Base-by-base conservation (phyloP, 495 filamentous ascomycete genomes). In the Cudoniella acicularis region DNA sequence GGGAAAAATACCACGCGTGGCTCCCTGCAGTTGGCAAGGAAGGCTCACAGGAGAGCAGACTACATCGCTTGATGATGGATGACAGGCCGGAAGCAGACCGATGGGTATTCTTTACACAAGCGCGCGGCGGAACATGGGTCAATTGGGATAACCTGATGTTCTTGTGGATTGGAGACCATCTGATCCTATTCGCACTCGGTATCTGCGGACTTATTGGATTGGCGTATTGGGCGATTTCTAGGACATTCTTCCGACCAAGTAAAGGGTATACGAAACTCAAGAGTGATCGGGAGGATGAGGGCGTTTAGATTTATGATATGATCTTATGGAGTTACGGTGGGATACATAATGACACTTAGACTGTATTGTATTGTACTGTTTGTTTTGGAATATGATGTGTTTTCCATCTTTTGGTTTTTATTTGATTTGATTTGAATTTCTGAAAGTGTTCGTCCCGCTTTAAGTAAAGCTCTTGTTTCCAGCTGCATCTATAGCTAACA, bases 1-100 rank as follows among this genome's bases (percentile, higher is more conserved):
- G 90, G 91, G 83, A 90, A 69, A 76, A 88, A 65, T 90, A 89
- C 62, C 67, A 72, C 62, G 8, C 30, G 0, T 30, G 67, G 49
- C 56, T 69, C 8, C 21, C 45, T 49, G 18, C 48, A n/a, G 13
- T 21, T 21, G 43, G 43, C 8, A 46, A 46, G 43, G 43, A 46
- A n/a, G 43, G 43, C 8, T 3, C 43, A 21, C 43, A 46, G 30
- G 23, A 71, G 21, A 59, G 66, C 21, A 52, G 64, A 8, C 49
- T 70, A 23, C 24, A 61, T 54, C 66, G 72, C 9, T 58, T 79
- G n/a, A 69, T 76, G 42, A 77, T 77, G 74, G 75, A 79, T 52
- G 67, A 65, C 49, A 60, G 73, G 1, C 62, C 66, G 1, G 72
- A 62, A 27, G 63, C 67, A 0, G 75, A 75, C 10, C 64, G 63